Percentiles rank a stretch among this genome's conserved stretches.
Evolutionary conservation across 306 rosid genomes (phyloP).

Genomic region (Citrullus colocynthis): DNA sequence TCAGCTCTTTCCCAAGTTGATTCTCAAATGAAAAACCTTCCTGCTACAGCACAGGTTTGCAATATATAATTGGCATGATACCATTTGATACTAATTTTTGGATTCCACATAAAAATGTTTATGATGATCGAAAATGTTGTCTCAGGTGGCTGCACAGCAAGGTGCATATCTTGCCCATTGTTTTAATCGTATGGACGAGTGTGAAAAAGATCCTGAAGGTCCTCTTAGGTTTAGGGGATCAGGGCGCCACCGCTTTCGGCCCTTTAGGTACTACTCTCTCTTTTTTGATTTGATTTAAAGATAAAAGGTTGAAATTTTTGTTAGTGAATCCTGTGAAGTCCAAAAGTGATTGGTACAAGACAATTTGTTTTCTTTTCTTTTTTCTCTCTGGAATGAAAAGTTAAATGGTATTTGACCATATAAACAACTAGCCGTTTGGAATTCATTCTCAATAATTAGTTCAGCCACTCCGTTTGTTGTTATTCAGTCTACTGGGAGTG

Average conservation of each 20-base stretch:
- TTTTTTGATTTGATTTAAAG: not conserved
- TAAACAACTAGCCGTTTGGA: not conserved
- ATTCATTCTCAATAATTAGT: not conserved
- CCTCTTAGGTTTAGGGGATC: conserved; percentile 88
- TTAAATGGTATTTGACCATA: not conserved
- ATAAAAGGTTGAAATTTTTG: not conserved
- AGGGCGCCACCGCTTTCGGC: conserved; percentile 89
- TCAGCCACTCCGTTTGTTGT: not conserved
- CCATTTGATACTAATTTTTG: not conserved
- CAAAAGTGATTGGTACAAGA: not conserved
- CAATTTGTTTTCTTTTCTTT: not conserved
- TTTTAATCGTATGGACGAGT: conserved; percentile 69
- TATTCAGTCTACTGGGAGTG: not conserved
- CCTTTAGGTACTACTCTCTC: conserved; percentile 54
- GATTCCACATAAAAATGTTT: not conserved
- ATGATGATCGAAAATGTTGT: conserved; percentile 8
- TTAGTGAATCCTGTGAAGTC: not conserved
- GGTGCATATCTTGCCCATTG: conserved; percentile 76
- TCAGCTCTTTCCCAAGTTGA: conserved; percentile 81
- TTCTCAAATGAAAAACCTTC: conserved; percentile 86
- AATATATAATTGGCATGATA: not conserved
- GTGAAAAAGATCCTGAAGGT: conserved; percentile 77
- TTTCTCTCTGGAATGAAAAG: not conserved
- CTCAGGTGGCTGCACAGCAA: conserved; percentile 96
- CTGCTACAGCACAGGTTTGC: conserved; percentile 92